phyloP scores from a whole-genome alignment of 352 stramenopile genomes.

The Pythium scleroteichum region DNA sequence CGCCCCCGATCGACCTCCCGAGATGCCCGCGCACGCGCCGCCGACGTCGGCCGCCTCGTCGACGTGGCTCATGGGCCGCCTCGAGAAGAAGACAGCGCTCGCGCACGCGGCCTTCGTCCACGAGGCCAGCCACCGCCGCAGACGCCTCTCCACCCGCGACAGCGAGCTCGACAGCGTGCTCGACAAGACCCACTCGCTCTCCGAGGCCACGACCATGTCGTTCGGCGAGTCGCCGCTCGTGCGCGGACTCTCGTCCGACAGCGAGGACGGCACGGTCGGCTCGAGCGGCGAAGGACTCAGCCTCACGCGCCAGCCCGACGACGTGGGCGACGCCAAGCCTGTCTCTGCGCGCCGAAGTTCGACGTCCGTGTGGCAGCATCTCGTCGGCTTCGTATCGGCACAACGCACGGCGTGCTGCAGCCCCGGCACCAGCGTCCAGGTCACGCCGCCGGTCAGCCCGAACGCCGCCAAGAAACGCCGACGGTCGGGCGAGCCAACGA shows the following conservation, averaged over 20 bases:
- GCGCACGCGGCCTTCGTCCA: background rate
- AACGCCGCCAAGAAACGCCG: slow-evolving; percentile 9
- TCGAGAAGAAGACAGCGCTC: slow-evolving; percentile 14
- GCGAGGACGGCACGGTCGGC: slow-evolving; percentile 30
- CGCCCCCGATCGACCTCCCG: background rate
- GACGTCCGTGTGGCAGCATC: slow-evolving; percentile 19
- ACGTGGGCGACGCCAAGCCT: slow-evolving; percentile 3
- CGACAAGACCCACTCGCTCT: slow-evolving; percentile 53
- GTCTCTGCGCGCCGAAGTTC: background rate
- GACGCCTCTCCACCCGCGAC: slow-evolving; percentile 12
- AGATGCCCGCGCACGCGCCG: background rate
- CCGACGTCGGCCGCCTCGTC: too few species aligned
- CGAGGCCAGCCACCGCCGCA: background rate
- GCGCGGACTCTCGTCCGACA: slow-evolving; percentile 20
- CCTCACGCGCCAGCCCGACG: slow-evolving; percentile 13
- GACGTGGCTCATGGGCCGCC: slow-evolving; percentile 20
- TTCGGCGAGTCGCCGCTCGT: slow-evolving; percentile 3
- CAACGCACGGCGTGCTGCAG: slow-evolving; percentile 17
- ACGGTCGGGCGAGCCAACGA: background rate
- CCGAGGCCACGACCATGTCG: slow-evolving; percentile 43
- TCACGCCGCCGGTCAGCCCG: slow-evolving; percentile 3
- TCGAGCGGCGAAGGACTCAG: slow-evolving; percentile 11
- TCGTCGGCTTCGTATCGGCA: slow-evolving; percentile 17
- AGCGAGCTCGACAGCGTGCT: slow-evolving; percentile 9
- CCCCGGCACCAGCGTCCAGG: background rate